Conservation (phyloP, 2,329 filamentous ascomycete species). For the Curvularia lunata region DNA sequence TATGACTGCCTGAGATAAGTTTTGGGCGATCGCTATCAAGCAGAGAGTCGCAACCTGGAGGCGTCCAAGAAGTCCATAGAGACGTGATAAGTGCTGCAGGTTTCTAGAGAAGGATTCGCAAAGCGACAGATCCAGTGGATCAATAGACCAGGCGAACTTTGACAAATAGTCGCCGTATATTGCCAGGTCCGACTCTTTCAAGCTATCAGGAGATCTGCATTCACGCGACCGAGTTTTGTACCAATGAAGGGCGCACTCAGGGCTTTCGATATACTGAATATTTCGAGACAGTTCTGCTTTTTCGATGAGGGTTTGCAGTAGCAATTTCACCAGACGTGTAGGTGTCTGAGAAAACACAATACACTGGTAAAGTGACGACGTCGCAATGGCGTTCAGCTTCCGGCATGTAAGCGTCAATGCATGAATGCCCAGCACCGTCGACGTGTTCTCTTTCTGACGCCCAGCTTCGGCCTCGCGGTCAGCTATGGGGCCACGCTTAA, state of each 20-base stretch:
- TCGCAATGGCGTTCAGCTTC: constrained; percentile 19
- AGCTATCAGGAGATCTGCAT: not conserved
- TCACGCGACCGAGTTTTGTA: not conserved
- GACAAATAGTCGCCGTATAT: not conserved
- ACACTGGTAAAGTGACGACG: constrained; percentile 25
- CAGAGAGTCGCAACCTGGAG: not conserved
- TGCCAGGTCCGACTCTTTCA: not conserved
- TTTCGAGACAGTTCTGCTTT: not conserved
- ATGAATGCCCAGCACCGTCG: constrained; percentile 12
- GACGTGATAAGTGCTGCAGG: not conserved
- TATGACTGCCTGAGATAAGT: not conserved
- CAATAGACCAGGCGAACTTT: not conserved
- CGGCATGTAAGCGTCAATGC: constrained; percentile 23
- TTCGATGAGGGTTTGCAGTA: not conserved
- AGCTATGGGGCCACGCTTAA: not conserved
- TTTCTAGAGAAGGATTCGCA: not conserved
- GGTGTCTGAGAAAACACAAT: constrained; percentile 16
- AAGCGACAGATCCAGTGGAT: not conserved
- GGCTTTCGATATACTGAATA: not conserved
- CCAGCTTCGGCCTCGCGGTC: not conserved
- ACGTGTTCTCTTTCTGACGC: constrained; percentile 3
- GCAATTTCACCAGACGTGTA: constrained; percentile 43
- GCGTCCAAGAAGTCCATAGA: not conserved
- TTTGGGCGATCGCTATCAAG: not conserved
- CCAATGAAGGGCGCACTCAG: not conserved